Percentiles rank a stretch among this genome's conserved stretches.
Evolutionary conservation across 1,284 basidiomycete genomes (phyloP).

Genomic region (Thelephora terrestris): DNA sequence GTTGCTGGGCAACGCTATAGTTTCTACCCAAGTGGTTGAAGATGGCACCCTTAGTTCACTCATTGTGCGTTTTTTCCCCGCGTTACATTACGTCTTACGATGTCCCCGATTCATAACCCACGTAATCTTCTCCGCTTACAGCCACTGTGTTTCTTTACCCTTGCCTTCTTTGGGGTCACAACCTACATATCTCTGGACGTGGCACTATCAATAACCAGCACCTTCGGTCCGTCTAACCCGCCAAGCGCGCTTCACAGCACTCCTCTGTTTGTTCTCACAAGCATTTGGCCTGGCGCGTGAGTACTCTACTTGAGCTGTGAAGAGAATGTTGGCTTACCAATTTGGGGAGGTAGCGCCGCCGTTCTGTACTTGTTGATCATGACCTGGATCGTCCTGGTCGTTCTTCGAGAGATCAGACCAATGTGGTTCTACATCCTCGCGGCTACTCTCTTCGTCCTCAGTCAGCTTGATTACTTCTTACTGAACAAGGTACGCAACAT

Average conservation of each 20-base stretch:
- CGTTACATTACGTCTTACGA: neutral
- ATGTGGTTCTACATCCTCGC: constrained; percentile 61
- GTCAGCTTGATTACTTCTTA: constrained; percentile 72
- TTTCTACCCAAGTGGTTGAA: constrained; percentile 76
- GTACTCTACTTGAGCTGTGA: constrained; percentile 19
- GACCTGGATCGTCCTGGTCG: constrained; percentile 62
- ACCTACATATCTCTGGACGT: constrained; percentile 75
- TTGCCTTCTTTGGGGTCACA: constrained; percentile 59
- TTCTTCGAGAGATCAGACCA: constrained; percentile 65
- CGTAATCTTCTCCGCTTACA: constrained; percentile 17
- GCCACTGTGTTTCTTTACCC: constrained; percentile 53
- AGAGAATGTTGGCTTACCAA: constrained; percentile 3
- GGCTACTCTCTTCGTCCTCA: constrained; percentile 58
- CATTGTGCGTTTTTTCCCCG: constrained; percentile 37
- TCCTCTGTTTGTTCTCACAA: constrained; percentile 69
- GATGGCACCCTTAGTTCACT: constrained; percentile 70
- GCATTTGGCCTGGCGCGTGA: constrained; percentile 76
- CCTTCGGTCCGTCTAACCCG: constrained; percentile 52
- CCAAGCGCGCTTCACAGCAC: constrained; percentile 47
- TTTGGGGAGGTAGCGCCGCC: constrained; percentile 37
- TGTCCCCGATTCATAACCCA: neutral
- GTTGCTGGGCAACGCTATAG: constrained; percentile 66
- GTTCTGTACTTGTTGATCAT: constrained; percentile 61
- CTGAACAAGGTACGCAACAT: constrained; percentile 41
- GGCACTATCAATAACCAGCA: constrained; percentile 48